Conservation (phyloP, 2,329 filamentous ascomycete genomes). For the Ophiocordyceps camponoti-rufipedis region DNA sequence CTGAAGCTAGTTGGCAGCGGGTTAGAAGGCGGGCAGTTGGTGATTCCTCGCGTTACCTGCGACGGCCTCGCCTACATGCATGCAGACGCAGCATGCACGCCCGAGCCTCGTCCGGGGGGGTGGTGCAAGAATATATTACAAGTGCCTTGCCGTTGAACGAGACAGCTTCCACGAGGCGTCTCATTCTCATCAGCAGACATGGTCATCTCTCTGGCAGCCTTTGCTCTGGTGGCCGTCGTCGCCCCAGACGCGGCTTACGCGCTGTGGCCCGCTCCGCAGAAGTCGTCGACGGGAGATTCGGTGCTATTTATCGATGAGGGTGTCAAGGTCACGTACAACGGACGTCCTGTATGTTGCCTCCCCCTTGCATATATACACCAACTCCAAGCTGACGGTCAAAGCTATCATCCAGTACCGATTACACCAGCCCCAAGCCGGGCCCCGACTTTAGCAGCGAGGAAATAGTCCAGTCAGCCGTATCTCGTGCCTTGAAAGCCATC, state of each 20-base stretch:
- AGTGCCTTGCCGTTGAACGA: background rate
- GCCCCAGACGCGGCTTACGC: background rate
- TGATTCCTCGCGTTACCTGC: background rate
- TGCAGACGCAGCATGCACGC: background rate
- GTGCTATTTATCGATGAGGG: background rate
- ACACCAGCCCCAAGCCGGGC: slow-evolving; percentile 14
- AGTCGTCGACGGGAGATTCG: background rate
- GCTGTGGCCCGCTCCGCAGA: background rate
- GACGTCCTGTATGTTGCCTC: background rate
- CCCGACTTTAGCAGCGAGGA: slow-evolving; percentile 26
- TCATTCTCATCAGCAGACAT: background rate
- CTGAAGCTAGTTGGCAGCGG: background rate
- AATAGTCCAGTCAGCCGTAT: slow-evolving; percentile 36
- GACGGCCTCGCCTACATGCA: background rate
- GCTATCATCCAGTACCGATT: slow-evolving; percentile 29
- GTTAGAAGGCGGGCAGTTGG: background rate
- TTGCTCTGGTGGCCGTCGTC: background rate
- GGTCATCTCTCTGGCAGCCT: background rate
- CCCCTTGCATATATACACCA: no score
- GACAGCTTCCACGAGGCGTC: no score
- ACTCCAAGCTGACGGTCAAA: background rate
- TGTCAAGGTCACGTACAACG: background rate
- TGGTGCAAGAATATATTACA: no score
- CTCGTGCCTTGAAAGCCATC: slow-evolving; percentile 43
- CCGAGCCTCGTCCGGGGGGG: background rate